Evolutionary conservation across 1,284 basidiomycete species (phyloP), one percentile per base, ranked within the genome.

Genomic region (Inonotus obliquus): DNA sequence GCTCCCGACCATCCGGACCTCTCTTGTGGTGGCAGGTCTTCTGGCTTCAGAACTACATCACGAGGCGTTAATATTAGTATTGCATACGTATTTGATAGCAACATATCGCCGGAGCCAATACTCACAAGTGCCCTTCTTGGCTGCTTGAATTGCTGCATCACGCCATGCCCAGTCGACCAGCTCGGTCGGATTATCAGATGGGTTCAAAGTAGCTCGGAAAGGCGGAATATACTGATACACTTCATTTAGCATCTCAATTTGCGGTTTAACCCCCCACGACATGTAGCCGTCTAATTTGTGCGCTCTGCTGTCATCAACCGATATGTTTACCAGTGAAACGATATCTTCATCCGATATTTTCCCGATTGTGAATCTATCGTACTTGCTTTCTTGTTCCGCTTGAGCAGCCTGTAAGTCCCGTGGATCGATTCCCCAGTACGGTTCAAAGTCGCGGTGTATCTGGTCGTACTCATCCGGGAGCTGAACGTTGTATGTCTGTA

Each of bases 401-500:
- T 78, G 74, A 0, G 76, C 72, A 6, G 61, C 63, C 4, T 74
- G 76, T 10, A 85, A 66, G 37, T 80, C 76, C 0, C 62, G 62
- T 0, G 83, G 83, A 56, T 79, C 68, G 63, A 85, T 75, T 0
- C 81, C 83, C 81, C 79, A 83, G 67, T 79, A 82, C 0, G 78
- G 81, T 60, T 81, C 79, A 10, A 85, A 69, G 67, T 84, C 82
- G 11, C 72, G 65, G 63, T 78, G 73, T 44, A 87, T 83, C 56
- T 81, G 78, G 65, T 82, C 79, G 57, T 81, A 83, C 55, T 88
- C 81, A 68, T 87, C 85, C 1, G 78, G 79, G 0, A 87, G 79
- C 39, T 78, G 79, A 2, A 89, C 78, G 13, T 79, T 67, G 71
- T 88, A 71, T 48, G 76, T 71, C 62, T 79, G 67, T 2, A 83